Evolutionary conservation across 257 asterid species (phyloP).

Genomic region (Jacaranda mimosifolia): DNA sequence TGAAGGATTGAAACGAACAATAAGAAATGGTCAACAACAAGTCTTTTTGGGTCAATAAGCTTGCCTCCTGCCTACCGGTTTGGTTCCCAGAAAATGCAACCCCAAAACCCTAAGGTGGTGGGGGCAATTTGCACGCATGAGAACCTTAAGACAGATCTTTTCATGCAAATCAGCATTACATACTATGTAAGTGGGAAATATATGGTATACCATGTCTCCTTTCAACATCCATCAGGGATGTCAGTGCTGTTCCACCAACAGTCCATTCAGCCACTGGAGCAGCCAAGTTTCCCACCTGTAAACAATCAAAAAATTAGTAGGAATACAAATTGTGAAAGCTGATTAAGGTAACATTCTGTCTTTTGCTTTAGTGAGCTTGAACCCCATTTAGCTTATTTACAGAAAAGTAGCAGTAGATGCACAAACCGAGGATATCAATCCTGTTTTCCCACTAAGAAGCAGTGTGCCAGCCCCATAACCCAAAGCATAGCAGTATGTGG

Average conservation of each 20-base stretch:
- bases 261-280: conserved; percentile 95
- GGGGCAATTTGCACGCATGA: not conserved
- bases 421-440: conserved; percentile 74
- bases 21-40: not conserved
- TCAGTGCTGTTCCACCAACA: conserved; percentile 96
- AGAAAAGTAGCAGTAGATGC: conserved; percentile 4
- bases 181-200: conserved; percentile 12
- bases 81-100: not conserved
- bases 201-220: conserved; percentile 86
- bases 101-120: not conserved
- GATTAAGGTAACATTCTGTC: conserved; percentile 4
- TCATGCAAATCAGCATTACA: not conserved
- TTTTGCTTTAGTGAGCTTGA: not conserved
- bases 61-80: not conserved
- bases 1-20: conserved; percentile 4
- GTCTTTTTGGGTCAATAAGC: not conserved
- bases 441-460: conserved; percentile 86
- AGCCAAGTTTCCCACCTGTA: conserved; percentile 93
- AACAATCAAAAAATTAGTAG: not conserved
- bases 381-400: not conserved
- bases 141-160: not conserved
- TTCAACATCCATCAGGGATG: conserved; percentile 96
- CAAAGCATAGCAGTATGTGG: conserved; percentile 82
- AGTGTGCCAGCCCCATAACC: conserved; percentile 85
- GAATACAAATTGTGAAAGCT: not conserved